Evolutionary conservation across 768 basidiomycete genomes (phyloP), one percentile per base, ranked within the genome.

Genomic region (Lactarius akahatsu): DNA sequence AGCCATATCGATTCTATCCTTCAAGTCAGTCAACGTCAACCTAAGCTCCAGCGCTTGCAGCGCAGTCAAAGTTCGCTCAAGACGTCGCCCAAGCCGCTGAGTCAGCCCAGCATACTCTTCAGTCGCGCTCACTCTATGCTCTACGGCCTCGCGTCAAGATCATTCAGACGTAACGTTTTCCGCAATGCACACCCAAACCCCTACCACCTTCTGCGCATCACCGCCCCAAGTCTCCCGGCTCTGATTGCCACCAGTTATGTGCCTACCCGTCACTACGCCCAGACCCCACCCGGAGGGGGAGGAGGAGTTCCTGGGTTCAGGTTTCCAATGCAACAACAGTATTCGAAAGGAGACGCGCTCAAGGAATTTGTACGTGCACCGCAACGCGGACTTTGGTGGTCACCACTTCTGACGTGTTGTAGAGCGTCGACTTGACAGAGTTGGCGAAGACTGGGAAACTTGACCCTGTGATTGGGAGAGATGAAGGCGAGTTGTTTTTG

Each of bases 391-490:
- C 16, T 56, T 67, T 23, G 47, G 2, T 63, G 23, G 6, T 40
- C 55, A 23, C 41, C 55, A 26, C 62, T n/a, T 50, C 45, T 62
- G 28, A 45, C 56, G 60, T 43, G 50, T 23, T 34, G 0, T 43
- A 93, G 91, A 92, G 91, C 69, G 80, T 87, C 2, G 94, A 96
- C 72, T 76, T 96, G 32, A 97, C 93, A 0, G 88, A 94, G 71
- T 79, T 94, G 71, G 94, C 94, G 2, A 85, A 80, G 70, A 80
- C 88, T 40, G 94, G 95, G 34, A 94, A 95, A 74, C 79, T 96
- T 2, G 94, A 97, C 75, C 94, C 94, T 0, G 88, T 86, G 7
- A 97, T 97, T 75, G 94, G 94, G 3, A 79, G 92, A 72, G 92
- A 94, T 67, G 91, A 94, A 78, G 91, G 91, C 83, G 68, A 20